Base-by-base conservation (phyloP, 148 eudicot genomes). In the Amaranthus cruentus region DNA sequence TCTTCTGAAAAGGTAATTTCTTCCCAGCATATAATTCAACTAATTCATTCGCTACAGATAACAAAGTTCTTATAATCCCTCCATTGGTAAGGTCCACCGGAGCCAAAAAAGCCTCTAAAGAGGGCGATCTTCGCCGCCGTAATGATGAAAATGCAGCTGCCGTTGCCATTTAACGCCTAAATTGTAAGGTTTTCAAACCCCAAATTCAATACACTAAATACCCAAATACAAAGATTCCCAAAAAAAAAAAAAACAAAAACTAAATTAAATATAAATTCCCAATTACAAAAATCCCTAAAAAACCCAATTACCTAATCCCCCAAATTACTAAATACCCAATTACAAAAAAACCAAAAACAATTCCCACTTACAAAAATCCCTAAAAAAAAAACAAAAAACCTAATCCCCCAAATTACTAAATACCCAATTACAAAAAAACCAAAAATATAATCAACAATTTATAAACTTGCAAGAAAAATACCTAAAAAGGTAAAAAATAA, bases 31-130 rank as follows among this genome's bases (percentile, higher is more conserved):
- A 87, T 9, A 88, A 81, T 5, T 85, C 75, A 43, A 79, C 76
- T 56, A 91, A 70, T 52, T 91, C 95, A 5, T 81, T 57, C 1
- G 88, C 78, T 9, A 91, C 79, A 2, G 82, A 80, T 38, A 72
- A 79, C 63, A 93, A 55, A 38, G 91, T 84, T 50, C 77, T 82
- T n/a, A 91, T 52, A n/a, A 93, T 75, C 47, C 85, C 85, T 5
- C 73, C 84, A 66, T 83, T 85, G 2, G 87, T 66, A 6, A 89
- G 87, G 87, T 93, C 85, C 66, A 88, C 92, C 70, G 98, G 98
- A 54, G 88, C 91, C n/a, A 93, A 72, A 77, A 93, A 88, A 4
- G 97, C 91, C 82, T 93, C 92, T 70, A 89, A 73, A 0, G 91
- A 81, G 55, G 98, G 98, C 76, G 92, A 89, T 47, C 90, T 80